These are phyloP conservation scores for Mycena rebaudengoi DNA, from an alignment of 768 basidiomycete species.

Conservation along the genomic window DNA sequence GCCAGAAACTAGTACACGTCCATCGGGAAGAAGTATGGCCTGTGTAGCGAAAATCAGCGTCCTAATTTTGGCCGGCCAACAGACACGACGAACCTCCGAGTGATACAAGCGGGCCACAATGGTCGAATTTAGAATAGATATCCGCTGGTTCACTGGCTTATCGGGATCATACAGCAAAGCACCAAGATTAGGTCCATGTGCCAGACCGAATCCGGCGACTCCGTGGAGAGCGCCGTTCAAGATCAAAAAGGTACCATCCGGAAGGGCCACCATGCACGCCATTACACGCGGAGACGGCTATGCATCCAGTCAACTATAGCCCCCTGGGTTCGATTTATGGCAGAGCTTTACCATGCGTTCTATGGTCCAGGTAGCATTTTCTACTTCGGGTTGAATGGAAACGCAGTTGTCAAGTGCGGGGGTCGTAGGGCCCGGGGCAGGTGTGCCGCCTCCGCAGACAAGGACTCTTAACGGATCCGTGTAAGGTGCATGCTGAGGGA, in stretches of 20 bases:
- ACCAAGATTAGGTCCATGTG: constrained; percentile 51
- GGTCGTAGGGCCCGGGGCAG: constrained; percentile 56
- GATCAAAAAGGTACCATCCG: constrained; percentile 67
- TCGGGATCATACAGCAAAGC: constrained; percentile 66
- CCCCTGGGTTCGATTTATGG: neutral
- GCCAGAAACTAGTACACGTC: constrained; percentile 66
- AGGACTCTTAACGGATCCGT: constrained; percentile 74
- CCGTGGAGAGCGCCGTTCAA: constrained; percentile 66
- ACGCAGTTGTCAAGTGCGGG: constrained; percentile 79
- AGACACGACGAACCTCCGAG: constrained; percentile 37
- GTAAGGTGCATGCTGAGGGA: constrained; percentile 79
- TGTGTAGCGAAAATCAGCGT: constrained; percentile 52
- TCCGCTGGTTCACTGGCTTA: constrained; percentile 53
- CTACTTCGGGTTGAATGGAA: constrained; percentile 68
- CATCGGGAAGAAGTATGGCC: constrained; percentile 66
- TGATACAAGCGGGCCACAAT: constrained; percentile 58
- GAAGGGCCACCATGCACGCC: constrained; percentile 71
- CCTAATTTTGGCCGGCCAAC: constrained; percentile 18
- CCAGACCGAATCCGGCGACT: constrained; percentile 64
- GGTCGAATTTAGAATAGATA: constrained; percentile 60
- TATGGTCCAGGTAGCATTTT: constrained; percentile 70
- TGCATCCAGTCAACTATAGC: neutral
- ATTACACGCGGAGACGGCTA: constrained; percentile 80
- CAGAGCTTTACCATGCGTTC: constrained; percentile 88
- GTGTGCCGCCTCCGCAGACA: constrained; percentile 80